A percentile compares a stretch with the other conserved stretches of the same genome.
phyloP scores from a whole-genome alignment of 2,329 filamentous ascomycete species.

The Rhinocladiella mackenziei region DNA sequence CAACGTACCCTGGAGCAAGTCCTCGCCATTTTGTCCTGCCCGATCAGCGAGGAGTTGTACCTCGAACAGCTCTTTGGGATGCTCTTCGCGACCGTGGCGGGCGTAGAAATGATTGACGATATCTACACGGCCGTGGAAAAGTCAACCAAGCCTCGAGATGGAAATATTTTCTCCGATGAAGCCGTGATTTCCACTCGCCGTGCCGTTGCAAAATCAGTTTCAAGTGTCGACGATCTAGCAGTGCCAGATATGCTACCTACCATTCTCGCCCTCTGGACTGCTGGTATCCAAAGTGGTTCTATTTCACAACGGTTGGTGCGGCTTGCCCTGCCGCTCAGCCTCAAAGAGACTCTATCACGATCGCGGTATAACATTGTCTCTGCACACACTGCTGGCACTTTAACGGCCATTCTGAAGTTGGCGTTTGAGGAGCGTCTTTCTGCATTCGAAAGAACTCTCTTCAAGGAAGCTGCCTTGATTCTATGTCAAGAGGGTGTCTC shows the following conservation, averaged over 20 bases:
- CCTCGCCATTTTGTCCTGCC: conserved; percentile 10
- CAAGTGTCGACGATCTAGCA: conserved; percentile 21
- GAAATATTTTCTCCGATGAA: conserved; percentile 8
- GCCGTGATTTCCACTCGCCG: conserved; percentile 6
- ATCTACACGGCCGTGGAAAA: conserved; percentile 46
- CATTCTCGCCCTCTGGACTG: conserved; percentile 27
- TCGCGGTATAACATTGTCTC: conserved; percentile 67
- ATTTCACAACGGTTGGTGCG: conserved; percentile 21
- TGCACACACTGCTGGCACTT: conserved; percentile 67
- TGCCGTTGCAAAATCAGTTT: conserved; percentile 21
- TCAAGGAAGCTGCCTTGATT: conserved; percentile 63
- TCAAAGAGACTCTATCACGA: conserved; percentile 55
- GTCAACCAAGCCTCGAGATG: conserved; percentile 9
- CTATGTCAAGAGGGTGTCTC: conserved; percentile 74
- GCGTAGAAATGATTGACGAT: conserved; percentile 68
- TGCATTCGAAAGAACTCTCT: conserved; percentile 54
- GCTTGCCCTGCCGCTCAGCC: conserved; percentile 62
- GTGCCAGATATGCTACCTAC: conserved; percentile 30
- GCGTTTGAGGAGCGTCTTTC: conserved; percentile 57
- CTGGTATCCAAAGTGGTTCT: conserved; percentile 8
- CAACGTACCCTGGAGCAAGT: conserved; percentile 55
- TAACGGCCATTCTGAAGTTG: conserved; percentile 62
- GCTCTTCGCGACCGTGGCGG: conserved; percentile 73
- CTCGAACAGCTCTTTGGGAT: conserved; percentile 79
- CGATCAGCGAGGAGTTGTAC: conserved; percentile 41